phyloP scores from a whole-genome alignment of 2,329 filamentous ascomycete genomes.

The Conoideocrella luteorostrata region DNA sequence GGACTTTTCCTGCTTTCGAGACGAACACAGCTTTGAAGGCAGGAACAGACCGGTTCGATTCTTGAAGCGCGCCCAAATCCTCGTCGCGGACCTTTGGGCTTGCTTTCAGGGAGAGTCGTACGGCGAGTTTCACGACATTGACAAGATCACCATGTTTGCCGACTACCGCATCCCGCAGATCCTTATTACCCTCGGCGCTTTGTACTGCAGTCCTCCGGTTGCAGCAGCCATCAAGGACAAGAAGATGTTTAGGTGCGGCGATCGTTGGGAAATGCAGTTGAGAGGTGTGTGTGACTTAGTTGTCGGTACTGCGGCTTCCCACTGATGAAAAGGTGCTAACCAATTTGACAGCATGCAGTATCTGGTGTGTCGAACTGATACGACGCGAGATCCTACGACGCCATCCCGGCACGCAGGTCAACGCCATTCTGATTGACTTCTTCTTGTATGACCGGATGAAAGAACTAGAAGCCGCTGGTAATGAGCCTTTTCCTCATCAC shows the following conservation, averaged over 20 bases:
- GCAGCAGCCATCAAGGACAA: slow-evolving; percentile 61
- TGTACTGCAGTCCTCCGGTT: slow-evolving; percentile 77
- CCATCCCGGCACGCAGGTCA: slow-evolving; percentile 66
- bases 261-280: slow-evolving; percentile 78
- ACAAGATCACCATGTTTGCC: slow-evolving; percentile 97
- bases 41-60: slow-evolving; percentile 66
- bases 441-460: slow-evolving; percentile 96
- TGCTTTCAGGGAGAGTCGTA: slow-evolving; percentile 78
- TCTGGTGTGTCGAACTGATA: slow-evolving; percentile 93
- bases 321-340: too few relatives aligned
- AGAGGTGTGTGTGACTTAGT: slow-evolving; percentile 49
- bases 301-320: neutral
- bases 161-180: slow-evolving; percentile 97
- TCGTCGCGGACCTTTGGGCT: slow-evolving; percentile 94
- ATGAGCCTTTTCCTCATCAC: slow-evolving; percentile 66
- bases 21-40: slow-evolving; percentile 70
- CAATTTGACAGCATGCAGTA: slow-evolving; percentile 66
- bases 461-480: slow-evolving; percentile 60
- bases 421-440: slow-evolving; percentile 94
- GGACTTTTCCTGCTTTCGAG: slow-evolving; percentile 79
- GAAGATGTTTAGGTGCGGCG: slow-evolving; percentile 62
- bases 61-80: slow-evolving; percentile 90
- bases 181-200: slow-evolving; percentile 71
- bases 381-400: slow-evolving; percentile 67
- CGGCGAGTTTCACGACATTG: slow-evolving; percentile 82